Conservation (phyloP, 768 basidiomycete species). For the Kondoa malvinella region DNA sequence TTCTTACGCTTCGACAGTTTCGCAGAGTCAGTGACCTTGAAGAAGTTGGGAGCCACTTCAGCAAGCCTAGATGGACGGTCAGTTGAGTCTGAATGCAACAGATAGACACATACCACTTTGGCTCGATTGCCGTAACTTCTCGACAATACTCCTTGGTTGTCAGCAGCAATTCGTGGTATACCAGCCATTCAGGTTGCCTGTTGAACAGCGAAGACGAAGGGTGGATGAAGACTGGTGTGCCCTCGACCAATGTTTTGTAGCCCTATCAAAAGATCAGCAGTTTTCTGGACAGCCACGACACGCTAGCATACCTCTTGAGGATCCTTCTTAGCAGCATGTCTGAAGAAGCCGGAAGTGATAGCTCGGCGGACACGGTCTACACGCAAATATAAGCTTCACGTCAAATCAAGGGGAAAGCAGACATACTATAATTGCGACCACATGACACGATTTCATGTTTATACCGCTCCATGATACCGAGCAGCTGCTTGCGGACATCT, state of each 20-base stretch:
- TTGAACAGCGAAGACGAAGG: conserved; percentile 87
- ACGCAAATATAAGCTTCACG: background rate
- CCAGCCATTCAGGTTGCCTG: conserved; percentile 83
- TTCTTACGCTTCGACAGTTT: conserved; percentile 93
- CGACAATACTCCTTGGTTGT: conserved; percentile 92
- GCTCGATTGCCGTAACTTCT: conserved; percentile 75
- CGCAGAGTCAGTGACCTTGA: conserved; percentile 92
- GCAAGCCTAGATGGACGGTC: conserved; percentile 39
- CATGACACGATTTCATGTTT: conserved; percentile 92
- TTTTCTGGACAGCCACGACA: too few species aligned
- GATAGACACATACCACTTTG: conserved; percentile 46
- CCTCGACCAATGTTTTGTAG: conserved; percentile 92
- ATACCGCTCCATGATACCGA: conserved; percentile 97
- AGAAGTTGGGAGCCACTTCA: conserved; percentile 94
- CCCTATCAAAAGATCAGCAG: conserved; percentile 88
- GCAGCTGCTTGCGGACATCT: conserved; percentile 88
- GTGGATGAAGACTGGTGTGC: conserved; percentile 97
- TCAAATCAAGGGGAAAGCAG: background rate
- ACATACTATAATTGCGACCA: conserved; percentile 54
- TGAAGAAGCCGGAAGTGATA: conserved; percentile 94
- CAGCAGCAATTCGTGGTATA: conserved; percentile 87
- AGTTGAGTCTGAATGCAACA: background rate
- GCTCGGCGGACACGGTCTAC: conserved; percentile 65
- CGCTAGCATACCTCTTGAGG: too few species aligned
- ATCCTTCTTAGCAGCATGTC: conserved; percentile 96